Evolutionary conservation across 805 yeast genomes (phyloP), one percentile per base, ranked within the genome.

Genomic region (Wickerhamomyces rabaulensis): DNA sequence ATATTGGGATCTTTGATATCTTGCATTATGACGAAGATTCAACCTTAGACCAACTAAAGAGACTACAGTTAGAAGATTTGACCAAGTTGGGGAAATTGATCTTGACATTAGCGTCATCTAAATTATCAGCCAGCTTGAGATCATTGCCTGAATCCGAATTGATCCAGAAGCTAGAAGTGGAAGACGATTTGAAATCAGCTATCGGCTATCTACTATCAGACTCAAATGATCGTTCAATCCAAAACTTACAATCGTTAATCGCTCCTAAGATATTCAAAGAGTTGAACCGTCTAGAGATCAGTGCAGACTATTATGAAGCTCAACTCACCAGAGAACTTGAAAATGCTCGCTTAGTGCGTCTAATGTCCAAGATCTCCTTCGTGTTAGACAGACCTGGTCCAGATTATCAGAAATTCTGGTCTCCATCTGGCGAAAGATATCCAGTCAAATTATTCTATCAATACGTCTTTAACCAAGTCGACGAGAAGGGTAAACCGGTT

Each of bases 271-370:
- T 81, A 40, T 64, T 81, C 47, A 64, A 65, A 31, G 58, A 74
- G 6, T 52, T 80, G 40, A 76, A 83, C 55, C 75, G 75, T 3
- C 59, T 80, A 17, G 76, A 78, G 58, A 70, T 70, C 39, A 66
- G 71, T 44, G 66, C 75, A 6, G 94, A 86, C 55, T 76, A 66
- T 56, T 70, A 76, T 53, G 91, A 85, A 60, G 67, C 77, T 3
- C 78, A 76, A 50, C 66, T 94, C 36, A 63, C 79, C 15, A 74
- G 76, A 45, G 98, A 92, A 63, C 67, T 91, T 22, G 98, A 94
- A 63, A 94, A 94, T 64, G 94, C 87, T 4, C 73, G 98, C 49
- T 67, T 94, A 26, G 89, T 92, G 55, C 74, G 98, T 49, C 71
- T 94, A 38, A 69, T 92, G 60, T 72, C 90, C 48, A 94, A 94